These are phyloP conservation scores for Cyclotella sp. DNA, from an alignment of 108 stramenopile species.

Conservation along the genomic window DNA sequence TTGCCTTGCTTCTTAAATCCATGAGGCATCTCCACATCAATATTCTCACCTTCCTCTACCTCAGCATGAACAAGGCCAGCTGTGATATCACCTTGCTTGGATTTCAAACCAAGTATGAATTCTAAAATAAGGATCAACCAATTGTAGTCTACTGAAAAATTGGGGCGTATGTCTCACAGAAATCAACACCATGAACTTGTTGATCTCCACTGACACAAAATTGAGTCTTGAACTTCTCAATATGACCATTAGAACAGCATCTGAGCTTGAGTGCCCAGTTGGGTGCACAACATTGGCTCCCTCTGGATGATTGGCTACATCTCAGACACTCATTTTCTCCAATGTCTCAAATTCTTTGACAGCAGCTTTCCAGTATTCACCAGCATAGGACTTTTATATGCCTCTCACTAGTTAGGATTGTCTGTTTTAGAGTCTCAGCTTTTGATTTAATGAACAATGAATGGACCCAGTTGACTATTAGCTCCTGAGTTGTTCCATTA, in stretches of 20 bases:
- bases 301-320: too few relatives aligned
- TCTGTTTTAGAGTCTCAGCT: background rate
- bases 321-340: too few relatives aligned
- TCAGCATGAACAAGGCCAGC: slow-evolving; percentile 15
- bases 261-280: slow-evolving; percentile 42
- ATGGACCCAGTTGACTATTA: too few relatives aligned
- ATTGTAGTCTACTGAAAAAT: slow-evolving; percentile 61
- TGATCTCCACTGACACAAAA: slow-evolving; percentile 65
- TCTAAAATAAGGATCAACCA: slow-evolving; percentile 9
- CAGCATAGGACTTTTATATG: slow-evolving; percentile 35
- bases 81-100: background rate
- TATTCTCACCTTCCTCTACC: slow-evolving; percentile 25
- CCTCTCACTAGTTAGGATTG: too few relatives aligned
- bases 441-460: slow-evolving; percentile 9
- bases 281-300: slow-evolving; percentile 41
- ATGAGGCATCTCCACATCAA: slow-evolving; percentile 43
- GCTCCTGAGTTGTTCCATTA: too few relatives aligned
- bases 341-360: too few relatives aligned
- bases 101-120: slow-evolving; percentile 25
- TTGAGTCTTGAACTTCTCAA: slow-evolving; percentile 62
- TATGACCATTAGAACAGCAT: slow-evolving; percentile 30
- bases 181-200: slow-evolving; percentile 68
- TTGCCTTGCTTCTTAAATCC: too few relatives aligned
- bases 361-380: too few relatives aligned
- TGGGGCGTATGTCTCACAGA: slow-evolving; percentile 58